Conservation (phyloP, 2,329 filamentous ascomycete genomes). For the Eutypella sp. region DNA sequence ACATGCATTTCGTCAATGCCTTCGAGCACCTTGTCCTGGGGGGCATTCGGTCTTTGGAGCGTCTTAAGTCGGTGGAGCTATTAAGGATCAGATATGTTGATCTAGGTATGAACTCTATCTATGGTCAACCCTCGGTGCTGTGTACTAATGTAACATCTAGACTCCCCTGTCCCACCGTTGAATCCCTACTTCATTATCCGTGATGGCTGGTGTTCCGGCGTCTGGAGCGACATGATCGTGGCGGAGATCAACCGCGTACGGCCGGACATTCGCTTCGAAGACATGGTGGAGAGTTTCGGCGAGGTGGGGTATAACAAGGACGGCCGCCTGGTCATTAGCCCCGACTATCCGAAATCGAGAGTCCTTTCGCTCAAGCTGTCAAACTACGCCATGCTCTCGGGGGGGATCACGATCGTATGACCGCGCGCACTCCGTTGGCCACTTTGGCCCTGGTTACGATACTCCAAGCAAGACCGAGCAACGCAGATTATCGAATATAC, state of each 20-base stretch:
- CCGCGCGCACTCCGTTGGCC: background rate
- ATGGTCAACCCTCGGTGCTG: background rate
- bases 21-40: constrained; percentile 66
- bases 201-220: constrained; percentile 57
- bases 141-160: constrained; percentile 31
- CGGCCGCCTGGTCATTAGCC: constrained; percentile 51
- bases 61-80: constrained; percentile 55
- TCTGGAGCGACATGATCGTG: constrained; percentile 68
- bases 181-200: constrained; percentile 68
- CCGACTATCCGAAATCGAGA: constrained; percentile 48
- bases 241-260: constrained; percentile 54
- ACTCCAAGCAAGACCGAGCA: too few relatives aligned
- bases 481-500: too few relatives aligned
- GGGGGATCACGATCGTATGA: constrained; percentile 31
- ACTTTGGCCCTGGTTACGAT: background rate
- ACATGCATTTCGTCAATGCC: constrained; percentile 65
- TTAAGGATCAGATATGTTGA: constrained; percentile 72
- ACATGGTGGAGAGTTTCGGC: constrained; percentile 61
- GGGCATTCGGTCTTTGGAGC: constrained; percentile 55
- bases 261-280: constrained; percentile 53
- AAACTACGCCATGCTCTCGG: constrained; percentile 50
- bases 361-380: constrained; percentile 52
- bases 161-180: constrained; percentile 63
- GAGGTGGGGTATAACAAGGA: constrained; percentile 56
- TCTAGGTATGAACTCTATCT: constrained; percentile 45